phyloP scores from a whole-genome alignment of 1,284 basidiomycete genomes.

The Volvariella surrecta region DNA sequence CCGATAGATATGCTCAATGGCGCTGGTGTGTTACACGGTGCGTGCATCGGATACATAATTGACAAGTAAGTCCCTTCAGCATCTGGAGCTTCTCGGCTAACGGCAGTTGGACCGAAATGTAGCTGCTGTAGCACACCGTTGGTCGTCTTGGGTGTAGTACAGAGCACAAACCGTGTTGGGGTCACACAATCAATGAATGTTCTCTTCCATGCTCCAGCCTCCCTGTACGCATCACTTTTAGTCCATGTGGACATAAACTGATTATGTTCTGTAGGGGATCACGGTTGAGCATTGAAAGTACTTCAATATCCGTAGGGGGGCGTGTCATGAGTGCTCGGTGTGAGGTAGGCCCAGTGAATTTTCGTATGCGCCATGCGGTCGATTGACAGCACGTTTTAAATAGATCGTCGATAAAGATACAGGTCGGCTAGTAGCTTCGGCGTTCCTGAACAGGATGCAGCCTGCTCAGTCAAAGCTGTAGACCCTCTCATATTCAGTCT shows the following conservation, averaged over 20 bases:
- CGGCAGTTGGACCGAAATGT: slow-evolving; percentile 5
- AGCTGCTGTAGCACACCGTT: slow-evolving; percentile 61
- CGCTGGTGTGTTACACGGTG: slow-evolving; percentile 64
- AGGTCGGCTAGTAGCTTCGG: slow-evolving; percentile 51
- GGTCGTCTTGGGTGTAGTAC: slow-evolving; percentile 50
- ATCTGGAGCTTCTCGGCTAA: not conserved
- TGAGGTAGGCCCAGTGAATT: slow-evolving; percentile 34
- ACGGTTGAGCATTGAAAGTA: slow-evolving; percentile 47
- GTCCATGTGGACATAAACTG: slow-evolving; percentile 3
- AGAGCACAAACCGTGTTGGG: slow-evolving; percentile 58
- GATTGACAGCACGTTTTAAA: not conserved
- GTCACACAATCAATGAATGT: slow-evolving; percentile 65
- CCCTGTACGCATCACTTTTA: slow-evolving; percentile 36
- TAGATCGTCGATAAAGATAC: slow-evolving; percentile 49
- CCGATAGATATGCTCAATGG: slow-evolving; percentile 60
- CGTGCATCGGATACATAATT: slow-evolving; percentile 60
- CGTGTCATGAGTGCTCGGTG: slow-evolving; percentile 62
- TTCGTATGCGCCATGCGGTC: slow-evolving; percentile 6
- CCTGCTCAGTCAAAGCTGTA: slow-evolving; percentile 26
- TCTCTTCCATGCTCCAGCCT: slow-evolving; percentile 57
- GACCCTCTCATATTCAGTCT: too few species aligned
- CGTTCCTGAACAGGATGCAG: slow-evolving; percentile 63
- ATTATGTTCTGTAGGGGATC: slow-evolving; percentile 40
- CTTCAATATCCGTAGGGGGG: slow-evolving; percentile 55
- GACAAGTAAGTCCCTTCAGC: slow-evolving; percentile 43